A percentile compares a stretch with the other conserved stretches of the same genome.
These are phyloP conservation scores for Aspergillus funiculosus DNA, from an alignment of 495 filamentous ascomycete genomes.

Conservation along the genomic window DNA sequence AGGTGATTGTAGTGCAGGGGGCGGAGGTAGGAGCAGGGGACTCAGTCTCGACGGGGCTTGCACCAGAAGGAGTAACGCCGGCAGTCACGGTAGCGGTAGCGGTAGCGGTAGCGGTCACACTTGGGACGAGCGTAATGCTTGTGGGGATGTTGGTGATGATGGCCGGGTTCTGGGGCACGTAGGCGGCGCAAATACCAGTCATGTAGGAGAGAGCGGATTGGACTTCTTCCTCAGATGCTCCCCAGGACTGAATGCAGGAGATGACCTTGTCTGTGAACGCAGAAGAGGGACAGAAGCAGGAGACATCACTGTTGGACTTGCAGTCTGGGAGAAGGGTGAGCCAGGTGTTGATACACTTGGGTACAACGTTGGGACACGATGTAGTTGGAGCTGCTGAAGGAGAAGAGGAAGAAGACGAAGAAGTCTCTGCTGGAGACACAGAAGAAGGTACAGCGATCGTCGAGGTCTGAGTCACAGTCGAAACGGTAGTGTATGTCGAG, in stretches of 20 bases:
- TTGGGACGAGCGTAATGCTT: constrained; percentile 53
- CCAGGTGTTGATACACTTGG: constrained; percentile 93
- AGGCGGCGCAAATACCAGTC: constrained; percentile 81
- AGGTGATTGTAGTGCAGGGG: constrained; percentile 59
- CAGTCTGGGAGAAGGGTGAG: constrained; percentile 61
- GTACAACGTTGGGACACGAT: constrained; percentile 67
- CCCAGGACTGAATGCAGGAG: constrained; percentile 74
- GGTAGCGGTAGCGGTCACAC: constrained; percentile 18
- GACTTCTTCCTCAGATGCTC: constrained; percentile 58
- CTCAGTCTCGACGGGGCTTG: constrained; percentile 45
- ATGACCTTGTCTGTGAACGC: constrained; percentile 75
- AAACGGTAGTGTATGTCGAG: constrained; percentile 31
- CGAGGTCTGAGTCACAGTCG: constrained; percentile 21
- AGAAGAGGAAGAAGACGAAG: constrained; percentile 15
- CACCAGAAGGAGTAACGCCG: constrained; percentile 31
- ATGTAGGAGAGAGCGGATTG: constrained; percentile 73
- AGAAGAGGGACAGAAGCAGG: constrained; percentile 81
- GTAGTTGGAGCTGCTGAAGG: constrained; percentile 26
- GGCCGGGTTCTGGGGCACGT: constrained; percentile 70
- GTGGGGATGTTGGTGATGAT: constrained; percentile 68
- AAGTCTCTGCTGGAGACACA: constrained; percentile 15
- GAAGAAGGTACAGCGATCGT: constrained; percentile 20
- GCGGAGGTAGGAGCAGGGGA: constrained; percentile 24
- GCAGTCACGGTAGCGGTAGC: constrained; percentile 34
- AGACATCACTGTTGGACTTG: constrained; percentile 72